phyloP scores from a whole-genome alignment of 2,329 filamentous ascomycete genomes.

The Albophoma yamanashiensis region DNA sequence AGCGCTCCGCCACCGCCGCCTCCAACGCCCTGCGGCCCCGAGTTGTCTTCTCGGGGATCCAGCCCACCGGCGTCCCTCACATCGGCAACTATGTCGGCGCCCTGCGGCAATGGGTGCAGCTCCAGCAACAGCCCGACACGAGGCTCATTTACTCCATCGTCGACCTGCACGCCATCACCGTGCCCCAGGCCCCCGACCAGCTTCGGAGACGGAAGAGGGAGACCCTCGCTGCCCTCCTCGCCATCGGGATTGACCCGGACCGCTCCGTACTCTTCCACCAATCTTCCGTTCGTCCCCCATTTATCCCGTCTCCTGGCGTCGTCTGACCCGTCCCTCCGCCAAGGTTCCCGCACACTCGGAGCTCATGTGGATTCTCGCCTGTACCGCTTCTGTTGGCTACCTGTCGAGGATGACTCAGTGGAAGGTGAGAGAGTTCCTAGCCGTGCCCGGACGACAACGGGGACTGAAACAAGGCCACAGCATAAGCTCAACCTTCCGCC shows the following conservation, averaged over 20 bases:
- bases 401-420: conserved; percentile 98
- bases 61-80: conserved; percentile 89
- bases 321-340: background rate
- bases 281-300: conserved; percentile 46
- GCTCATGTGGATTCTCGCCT: conserved; percentile 95
- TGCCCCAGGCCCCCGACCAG: conserved; percentile 52
- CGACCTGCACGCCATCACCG: conserved; percentile 87
- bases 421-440: conserved; percentile 54
- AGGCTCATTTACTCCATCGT: conserved; percentile 78
- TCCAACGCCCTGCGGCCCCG: conserved; percentile 10
- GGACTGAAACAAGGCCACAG: conserved; percentile 27
- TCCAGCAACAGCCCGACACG: conserved; percentile 53
- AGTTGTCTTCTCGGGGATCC: conserved; percentile 88
- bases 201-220: conserved; percentile 60
- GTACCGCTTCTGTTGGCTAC: conserved; percentile 83
- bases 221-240: conserved; percentile 69
- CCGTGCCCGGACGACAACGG: background rate
- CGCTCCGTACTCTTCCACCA: conserved; percentile 75
- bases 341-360: conserved; percentile 72
- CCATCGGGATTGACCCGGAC: conserved; percentile 73
- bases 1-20: background rate
- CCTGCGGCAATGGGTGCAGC: conserved; percentile 70
- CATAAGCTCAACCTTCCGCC: conserved; percentile 61
- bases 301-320: background rate
- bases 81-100: conserved; percentile 93